Evolutionary conservation across 2,329 filamentous ascomycete genomes (phyloP), one percentile per base, ranked within the genome.

Genomic region (Ophiostoma himal-ulmi): DNA sequence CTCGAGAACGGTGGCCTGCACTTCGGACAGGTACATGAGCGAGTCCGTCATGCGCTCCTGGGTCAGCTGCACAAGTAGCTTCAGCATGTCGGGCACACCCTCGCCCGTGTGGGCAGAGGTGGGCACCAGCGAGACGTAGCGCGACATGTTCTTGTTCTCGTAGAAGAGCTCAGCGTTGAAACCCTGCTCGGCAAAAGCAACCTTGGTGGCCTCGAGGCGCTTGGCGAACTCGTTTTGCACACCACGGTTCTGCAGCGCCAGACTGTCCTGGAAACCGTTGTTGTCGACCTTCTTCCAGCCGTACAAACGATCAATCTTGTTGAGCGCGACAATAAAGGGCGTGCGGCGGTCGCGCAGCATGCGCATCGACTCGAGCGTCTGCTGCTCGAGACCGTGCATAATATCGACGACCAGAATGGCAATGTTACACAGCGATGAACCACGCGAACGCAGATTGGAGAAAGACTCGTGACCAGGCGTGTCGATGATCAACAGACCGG

Each of bases 401-500:
- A 99, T 99, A 84, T 99, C 95, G 75, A 99, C 94, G 60, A 99
- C 96, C 75, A 99, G 84, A 79, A 99, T 99, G 76, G 95, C 95
- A 82, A 99, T 99, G 84, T 99, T 99, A 82, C 96, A 99, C 71
- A 99, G 91, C 17, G 94, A 98, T 57, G 95, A 98, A 82, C 95
- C 95, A 82, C 96, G 89, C 75, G 94, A 97, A 77, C 96, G 91
- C 74, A 99, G 83, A 82, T 99, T 99, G 74, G 94, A 97, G 88
- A 99, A 99, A 77, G 95, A 99, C 88, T 99, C 95, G 93, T 99
- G 95, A 83, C 95, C 95, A 77, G 95, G 96, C 0, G 95, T 99
- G 82, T 99, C 95, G 77, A 99, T 99, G 77, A 99, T 89, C 75
- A 99, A 83, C 70, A 99, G 88, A 86, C 95, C 95, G 64, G 95